Conservation (phyloP, 129 eudicot species). For the Smallanthus sonchifolius region DNA sequence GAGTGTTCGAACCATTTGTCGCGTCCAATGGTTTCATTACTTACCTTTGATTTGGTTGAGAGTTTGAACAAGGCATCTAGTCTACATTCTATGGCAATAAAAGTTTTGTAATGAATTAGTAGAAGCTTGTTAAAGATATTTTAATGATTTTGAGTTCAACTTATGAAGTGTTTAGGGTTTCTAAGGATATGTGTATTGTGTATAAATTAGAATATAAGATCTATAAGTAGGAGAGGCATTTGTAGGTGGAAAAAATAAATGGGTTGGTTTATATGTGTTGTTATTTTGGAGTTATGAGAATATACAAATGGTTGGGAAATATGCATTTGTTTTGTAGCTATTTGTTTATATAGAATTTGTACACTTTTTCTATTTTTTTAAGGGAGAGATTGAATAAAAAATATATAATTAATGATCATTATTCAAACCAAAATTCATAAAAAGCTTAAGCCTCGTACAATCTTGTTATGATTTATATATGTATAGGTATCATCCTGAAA, state of each 20-base stretch:
- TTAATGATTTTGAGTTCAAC: not conserved
- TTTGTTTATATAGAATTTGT: not conserved
- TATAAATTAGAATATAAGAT: not conserved
- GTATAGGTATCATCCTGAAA: too few species aligned
- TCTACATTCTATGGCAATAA: constrained; percentile 33
- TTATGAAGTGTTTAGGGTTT: not conserved
- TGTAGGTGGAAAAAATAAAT: constrained; percentile 10
- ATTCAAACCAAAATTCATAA: too few species aligned
- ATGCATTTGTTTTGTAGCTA: not conserved
- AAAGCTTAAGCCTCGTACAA: too few species aligned
- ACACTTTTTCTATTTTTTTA: not conserved
- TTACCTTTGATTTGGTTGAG: constrained; percentile 47
- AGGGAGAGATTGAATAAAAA: too few species aligned
- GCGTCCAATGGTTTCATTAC: constrained; percentile 44
- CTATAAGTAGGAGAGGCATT: not conserved
- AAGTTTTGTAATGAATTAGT: constrained; percentile 31
- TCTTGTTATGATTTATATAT: too few species aligned
- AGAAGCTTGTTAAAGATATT: not conserved
- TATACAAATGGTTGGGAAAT: not conserved
- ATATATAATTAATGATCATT: too few species aligned
- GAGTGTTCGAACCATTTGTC: constrained; percentile 12
- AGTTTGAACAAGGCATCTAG: constrained; percentile 17
- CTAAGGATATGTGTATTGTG: not conserved
- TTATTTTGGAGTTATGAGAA: constrained; percentile 11
- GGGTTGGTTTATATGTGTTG: not conserved